A percentile compares a stretch with the other conserved stretches of the same genome.
Evolutionary conservation across 371 early-diverging fungal genomes (phyloP).

Genomic region (Syncephalastrum sp.): DNA sequence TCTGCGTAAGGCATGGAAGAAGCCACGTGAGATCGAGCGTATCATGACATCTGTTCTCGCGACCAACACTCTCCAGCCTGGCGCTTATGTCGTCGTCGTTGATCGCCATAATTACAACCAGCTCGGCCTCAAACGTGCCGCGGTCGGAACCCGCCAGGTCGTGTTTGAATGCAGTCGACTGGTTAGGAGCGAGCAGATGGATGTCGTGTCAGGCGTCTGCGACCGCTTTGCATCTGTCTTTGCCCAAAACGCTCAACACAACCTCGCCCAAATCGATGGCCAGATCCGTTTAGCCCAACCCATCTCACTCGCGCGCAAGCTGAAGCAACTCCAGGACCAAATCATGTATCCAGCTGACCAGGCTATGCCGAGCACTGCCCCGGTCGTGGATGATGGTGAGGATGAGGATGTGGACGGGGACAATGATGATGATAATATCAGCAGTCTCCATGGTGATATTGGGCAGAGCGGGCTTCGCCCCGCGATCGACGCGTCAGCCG

Average conservation of each 20-base stretch:
- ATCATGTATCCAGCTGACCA: conserved; percentile 5
- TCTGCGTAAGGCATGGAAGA: conserved; percentile 22
- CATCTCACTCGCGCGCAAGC: conserved; percentile 3
- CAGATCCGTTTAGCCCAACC: conserved; percentile 17
- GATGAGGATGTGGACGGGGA: conserved; percentile 1
- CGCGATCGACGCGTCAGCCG: too few relatives aligned
- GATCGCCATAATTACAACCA: conserved; percentile 21
- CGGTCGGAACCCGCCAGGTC: conserved; percentile 15
- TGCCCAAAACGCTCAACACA: conserved; percentile 24
- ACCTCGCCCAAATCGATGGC: conserved; percentile 21
- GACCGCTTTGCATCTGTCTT: conserved; percentile 22
- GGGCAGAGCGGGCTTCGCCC: conserved; percentile 1
- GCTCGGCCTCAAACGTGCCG: conserved; percentile 16
- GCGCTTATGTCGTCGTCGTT: conserved; percentile 22
- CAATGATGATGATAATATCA: not conserved
- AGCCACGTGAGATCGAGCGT: conserved; percentile 15
- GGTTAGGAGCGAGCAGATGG: conserved; percentile 14
- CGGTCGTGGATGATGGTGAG: not conserved
- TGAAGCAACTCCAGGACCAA: conserved; percentile 16
- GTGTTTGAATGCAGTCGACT: conserved; percentile 14
- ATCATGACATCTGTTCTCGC: conserved; percentile 21
- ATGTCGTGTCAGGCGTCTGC: conserved; percentile 15
- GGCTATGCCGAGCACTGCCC: not conserved
- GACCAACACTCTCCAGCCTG: conserved; percentile 12
- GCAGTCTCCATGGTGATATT: conserved; percentile 8